Evolutionary conservation across 495 filamentous ascomycete species (phyloP).

Genomic region (Glonium stellatum): DNA sequence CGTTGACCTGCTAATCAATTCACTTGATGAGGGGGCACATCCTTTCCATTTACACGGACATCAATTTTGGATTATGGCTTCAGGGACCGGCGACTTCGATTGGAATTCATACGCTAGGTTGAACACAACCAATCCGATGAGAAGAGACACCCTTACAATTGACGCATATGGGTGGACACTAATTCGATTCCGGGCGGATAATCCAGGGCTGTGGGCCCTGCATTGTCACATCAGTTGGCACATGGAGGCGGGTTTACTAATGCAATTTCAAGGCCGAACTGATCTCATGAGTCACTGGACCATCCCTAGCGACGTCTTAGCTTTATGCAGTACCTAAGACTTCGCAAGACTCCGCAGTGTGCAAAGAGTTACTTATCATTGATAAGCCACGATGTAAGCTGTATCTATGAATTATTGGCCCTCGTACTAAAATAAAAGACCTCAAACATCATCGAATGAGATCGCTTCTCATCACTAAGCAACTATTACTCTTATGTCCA

Average conservation of each 20-base stretch:
- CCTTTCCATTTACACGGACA: slow-evolving; percentile 36
- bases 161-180: slow-evolving; percentile 31
- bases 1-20: background rate
- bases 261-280: slow-evolving; percentile 24
- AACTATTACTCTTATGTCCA: no score
- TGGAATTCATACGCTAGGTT: slow-evolving; percentile 4
- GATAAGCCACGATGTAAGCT: no score
- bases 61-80: slow-evolving; percentile 34
- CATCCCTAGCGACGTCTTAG: background rate
- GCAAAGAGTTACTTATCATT: no score
- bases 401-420: no score
- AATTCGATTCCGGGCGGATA: slow-evolving; percentile 33
- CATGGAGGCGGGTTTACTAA: slow-evolving; percentile 27
- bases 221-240: slow-evolving; percentile 38
- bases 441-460: no score
- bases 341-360: no score
- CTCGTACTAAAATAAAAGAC: no score
- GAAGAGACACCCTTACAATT: slow-evolving; percentile 30
- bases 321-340: background rate
- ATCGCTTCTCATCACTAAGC: no score
- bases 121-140: slow-evolving; percentile 29
- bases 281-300: background rate
- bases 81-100: slow-evolving; percentile 27
- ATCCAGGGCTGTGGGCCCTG: slow-evolving; percentile 27
- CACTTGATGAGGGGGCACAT: background rate